These are phyloP conservation scores for Seiridium unicorne DNA, from an alignment of 2,329 filamentous ascomycete genomes.

Conservation along the genomic window DNA sequence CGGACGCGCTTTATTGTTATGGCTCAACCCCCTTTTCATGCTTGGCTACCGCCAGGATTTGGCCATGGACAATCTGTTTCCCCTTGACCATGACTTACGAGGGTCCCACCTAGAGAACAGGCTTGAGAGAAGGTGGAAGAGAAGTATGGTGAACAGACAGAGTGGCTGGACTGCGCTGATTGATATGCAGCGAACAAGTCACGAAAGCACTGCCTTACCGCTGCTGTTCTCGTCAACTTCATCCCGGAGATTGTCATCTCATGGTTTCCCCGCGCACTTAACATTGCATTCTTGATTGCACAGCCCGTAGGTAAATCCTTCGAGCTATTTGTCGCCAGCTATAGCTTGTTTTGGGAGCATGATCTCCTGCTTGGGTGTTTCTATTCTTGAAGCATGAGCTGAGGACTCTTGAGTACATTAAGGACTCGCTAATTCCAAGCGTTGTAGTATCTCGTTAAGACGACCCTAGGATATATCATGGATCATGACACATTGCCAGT, in stretches of 20 bases:
- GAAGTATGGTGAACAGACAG: background rate
- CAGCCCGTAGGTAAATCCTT: background rate
- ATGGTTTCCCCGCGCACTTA: slow-evolving; percentile 1
- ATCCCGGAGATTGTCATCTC: background rate
- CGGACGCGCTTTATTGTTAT: background rate
- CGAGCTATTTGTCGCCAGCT: too few species aligned
- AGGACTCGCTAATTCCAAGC: too few species aligned
- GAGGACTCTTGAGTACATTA: too few species aligned
- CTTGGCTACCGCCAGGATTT: slow-evolving; percentile 1
- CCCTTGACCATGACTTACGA: background rate
- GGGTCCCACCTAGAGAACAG: background rate
- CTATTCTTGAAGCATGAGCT: too few species aligned
- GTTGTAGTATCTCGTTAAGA: background rate
- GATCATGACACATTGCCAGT: background rate
- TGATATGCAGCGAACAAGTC: background rate
- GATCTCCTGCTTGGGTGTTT: too few species aligned
- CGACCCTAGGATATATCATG: background rate
- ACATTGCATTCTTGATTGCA: background rate
- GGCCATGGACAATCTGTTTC: background rate
- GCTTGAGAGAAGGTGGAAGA: background rate
- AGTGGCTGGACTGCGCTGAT: background rate
- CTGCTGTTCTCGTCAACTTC: background rate
- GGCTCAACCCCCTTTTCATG: background rate
- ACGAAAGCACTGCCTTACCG: slow-evolving; percentile 1
- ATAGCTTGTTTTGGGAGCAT: too few species aligned